These are phyloP conservation scores for Tulasnella sp. DNA, from an alignment of 768 basidiomycete species.

Conservation along the genomic window DNA sequence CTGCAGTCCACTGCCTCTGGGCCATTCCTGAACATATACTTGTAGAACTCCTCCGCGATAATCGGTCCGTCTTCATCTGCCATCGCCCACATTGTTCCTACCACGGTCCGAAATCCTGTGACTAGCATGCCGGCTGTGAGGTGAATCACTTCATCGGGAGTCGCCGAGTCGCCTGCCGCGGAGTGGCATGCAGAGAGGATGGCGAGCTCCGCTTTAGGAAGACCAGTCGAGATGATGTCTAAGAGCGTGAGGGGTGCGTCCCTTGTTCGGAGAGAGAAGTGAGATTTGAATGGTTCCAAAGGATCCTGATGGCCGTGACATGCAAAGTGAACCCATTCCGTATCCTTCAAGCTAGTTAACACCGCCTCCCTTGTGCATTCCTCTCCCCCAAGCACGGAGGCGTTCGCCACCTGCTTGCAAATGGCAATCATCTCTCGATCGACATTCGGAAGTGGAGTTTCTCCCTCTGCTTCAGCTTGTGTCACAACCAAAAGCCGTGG, in stretches of 20 bases:
- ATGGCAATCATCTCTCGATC: neutral
- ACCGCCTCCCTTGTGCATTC: neutral
- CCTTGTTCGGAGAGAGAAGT: neutral
- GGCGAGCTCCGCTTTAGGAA: neutral
- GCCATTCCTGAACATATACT: neutral
- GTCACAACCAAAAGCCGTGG: neutral
- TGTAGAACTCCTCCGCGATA: slow-evolving; percentile 1
- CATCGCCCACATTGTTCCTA: slow-evolving; percentile 10
- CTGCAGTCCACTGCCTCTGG: neutral
- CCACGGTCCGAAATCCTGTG: slow-evolving; percentile 1
- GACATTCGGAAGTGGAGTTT: neutral
- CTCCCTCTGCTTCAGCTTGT: neutral
- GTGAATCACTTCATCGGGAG: slow-evolving; percentile 4
- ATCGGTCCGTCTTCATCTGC: neutral
- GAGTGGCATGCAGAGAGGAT: neutral
- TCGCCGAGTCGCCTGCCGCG: neutral
- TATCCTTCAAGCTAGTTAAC: neutral
- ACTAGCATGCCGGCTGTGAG: neutral
- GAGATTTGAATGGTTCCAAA: neutral
- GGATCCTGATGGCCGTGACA: neutral
- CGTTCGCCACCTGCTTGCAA: neutral
- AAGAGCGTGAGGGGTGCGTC: neutral
- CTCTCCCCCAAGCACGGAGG: neutral
- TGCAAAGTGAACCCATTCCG: slow-evolving; percentile 4
- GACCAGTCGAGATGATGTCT: neutral